Conservation (phyloP, 306 rosid species). For the Acacia melanoxylon region DNA sequence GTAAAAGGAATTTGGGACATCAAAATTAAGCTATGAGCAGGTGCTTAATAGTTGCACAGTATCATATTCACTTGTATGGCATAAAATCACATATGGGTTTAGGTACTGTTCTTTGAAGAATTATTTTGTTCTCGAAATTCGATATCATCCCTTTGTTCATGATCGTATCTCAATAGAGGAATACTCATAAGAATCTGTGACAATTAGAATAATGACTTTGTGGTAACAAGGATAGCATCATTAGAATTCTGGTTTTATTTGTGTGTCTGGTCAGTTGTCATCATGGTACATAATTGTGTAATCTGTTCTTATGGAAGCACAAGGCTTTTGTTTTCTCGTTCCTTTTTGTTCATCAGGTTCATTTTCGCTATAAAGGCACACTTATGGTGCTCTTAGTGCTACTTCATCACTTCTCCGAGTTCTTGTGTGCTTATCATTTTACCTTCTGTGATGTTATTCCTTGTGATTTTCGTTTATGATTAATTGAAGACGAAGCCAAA, state of each 20-base stretch:
- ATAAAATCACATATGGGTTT: not conserved
- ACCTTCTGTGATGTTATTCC: too few relatives aligned
- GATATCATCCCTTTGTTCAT: not conserved
- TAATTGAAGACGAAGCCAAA: too few relatives aligned
- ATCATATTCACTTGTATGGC: not conserved
- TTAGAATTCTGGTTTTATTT: not conserved
- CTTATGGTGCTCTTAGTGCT: too few relatives aligned
- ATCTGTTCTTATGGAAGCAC: not conserved
- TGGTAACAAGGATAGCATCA: not conserved
- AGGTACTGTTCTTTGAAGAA: not conserved
- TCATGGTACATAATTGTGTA: not conserved
- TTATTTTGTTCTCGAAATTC: not conserved
- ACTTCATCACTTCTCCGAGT: too few relatives aligned
- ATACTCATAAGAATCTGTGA: not conserved
- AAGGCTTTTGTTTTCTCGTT: too few relatives aligned
- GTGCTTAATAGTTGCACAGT: not conserved
- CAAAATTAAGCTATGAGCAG: conserved; percentile 14
- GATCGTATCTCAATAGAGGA: not conserved
- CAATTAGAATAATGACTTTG: not conserved
- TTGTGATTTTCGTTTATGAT: too few relatives aligned
- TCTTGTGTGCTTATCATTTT: too few relatives aligned
- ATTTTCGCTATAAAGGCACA: too few relatives aligned
- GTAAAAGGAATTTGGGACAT: conserved; percentile 10
- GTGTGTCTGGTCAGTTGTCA: not conserved
- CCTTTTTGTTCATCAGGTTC: too few relatives aligned